Base-by-base conservation (phyloP, 1,284 basidiomycete genomes). In the Neotropicomus parvogracilis region DNA sequence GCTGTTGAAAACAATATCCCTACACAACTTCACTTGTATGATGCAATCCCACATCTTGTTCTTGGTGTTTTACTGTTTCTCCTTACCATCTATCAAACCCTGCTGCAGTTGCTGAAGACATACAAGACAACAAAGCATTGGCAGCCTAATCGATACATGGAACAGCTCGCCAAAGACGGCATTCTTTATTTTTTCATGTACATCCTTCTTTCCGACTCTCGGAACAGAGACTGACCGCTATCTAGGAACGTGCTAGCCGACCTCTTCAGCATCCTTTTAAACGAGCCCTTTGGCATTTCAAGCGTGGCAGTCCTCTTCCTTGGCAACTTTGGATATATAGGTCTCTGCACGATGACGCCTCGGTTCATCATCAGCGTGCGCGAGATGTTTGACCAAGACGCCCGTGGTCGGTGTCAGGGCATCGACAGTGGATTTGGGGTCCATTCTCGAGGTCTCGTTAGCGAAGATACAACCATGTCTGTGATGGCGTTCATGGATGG, bases 121-220 rank as follows among this genome's bases (percentile, higher is more conserved):
- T 42, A 42, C 39, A 35, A n/a, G 8, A 19, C 32, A 21, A 47
- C 39, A 0, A 43, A 24, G 9, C 32, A 7, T 8, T 47, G 45
- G 45, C 32, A 43, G 6, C 31, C 28, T 9, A 48, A 45, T 21
- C 3, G 3, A 12, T 36, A 36, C 34, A 19, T 48, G 42, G 9
- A 32, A 16, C 34, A 19, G 2, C 41, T 48, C 6, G 6, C 32
- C 17, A 16, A 11, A 20, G 42, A 48, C 9, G 46, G 46, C 0
- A 13, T 12, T 4, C 13, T 48, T 19, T 58, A 58, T 14, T 49
- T 60, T 12, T 0, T 55, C 2, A 11, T 54, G 59, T 56, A 43
- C 1, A 54, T 49, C 17, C n/a, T 11, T 6, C 12, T 24, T 8
- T 24, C 24, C 24, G 5, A 24, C 24, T 24, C 24, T 24, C 24